Evolutionary conservation across 192 early-diverging fungal genomes (phyloP).

Genomic region (Gamsiella multidivaricata): DNA sequence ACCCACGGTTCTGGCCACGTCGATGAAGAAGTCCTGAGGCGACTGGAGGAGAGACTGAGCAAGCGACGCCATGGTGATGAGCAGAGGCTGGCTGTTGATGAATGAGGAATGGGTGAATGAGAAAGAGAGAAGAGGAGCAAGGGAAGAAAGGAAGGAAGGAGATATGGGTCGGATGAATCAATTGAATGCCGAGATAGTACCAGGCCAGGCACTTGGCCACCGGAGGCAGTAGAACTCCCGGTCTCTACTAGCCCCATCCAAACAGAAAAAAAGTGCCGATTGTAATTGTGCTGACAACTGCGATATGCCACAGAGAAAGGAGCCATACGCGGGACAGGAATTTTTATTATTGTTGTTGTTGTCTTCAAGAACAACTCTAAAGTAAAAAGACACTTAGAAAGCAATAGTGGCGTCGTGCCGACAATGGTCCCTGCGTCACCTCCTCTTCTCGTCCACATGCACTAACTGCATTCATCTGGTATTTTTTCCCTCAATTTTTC

Average conservation of each 20-base stretch:
- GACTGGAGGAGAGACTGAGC: slow-evolving; percentile 22
- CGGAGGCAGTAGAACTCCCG: too few species aligned
- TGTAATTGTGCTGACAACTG: slow-evolving; percentile 24
- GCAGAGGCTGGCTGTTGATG: background rate
- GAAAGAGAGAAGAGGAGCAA: background rate
- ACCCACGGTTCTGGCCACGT: slow-evolving; percentile 39
- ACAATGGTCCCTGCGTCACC: too few species aligned
- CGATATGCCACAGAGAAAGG: slow-evolving; percentile 9
- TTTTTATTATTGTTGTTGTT: too few species aligned
- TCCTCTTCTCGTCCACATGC: too few species aligned
- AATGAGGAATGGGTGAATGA: slow-evolving; percentile 6
- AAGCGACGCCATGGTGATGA: slow-evolving; percentile 41
- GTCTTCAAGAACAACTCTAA: too few species aligned
- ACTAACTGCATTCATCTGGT: too few species aligned
- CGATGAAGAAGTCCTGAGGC: slow-evolving; percentile 51
- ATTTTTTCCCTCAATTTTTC: too few species aligned
- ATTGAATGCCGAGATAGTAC: too few species aligned
- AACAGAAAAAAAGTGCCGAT: background rate
- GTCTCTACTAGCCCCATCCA: background rate
- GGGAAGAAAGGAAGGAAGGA: background rate
- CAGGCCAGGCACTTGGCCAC: too few species aligned
- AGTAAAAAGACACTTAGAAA: too few species aligned
- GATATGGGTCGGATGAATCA: background rate
- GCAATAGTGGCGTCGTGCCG: too few species aligned
- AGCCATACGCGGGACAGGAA: background rate